phyloP scores from a whole-genome alignment of 2,329 filamentous ascomycete species.

The Sphaceloma murrayae region DNA sequence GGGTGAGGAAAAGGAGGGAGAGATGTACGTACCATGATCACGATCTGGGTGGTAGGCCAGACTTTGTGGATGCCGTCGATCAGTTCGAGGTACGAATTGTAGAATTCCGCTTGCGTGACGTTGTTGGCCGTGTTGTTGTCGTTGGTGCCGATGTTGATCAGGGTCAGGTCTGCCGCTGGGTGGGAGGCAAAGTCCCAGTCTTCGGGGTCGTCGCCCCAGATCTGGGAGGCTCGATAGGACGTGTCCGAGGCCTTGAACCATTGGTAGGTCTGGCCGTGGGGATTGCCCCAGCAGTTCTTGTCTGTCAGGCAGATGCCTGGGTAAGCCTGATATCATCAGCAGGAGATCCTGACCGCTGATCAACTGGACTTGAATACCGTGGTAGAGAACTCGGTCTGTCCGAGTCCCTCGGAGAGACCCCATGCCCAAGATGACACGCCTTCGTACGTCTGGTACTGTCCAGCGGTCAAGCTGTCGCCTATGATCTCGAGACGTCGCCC shows the following conservation, averaged over 20 bases:
- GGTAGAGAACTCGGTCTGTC: conserved; percentile 49
- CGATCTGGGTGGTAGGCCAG: conserved; percentile 36
- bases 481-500: conserved; percentile 36
- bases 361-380: conserved; percentile 52
- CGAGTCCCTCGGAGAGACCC: conserved; percentile 47
- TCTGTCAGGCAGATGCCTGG: conserved; percentile 23
- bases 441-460: conserved; percentile 51
- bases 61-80: conserved; percentile 33
- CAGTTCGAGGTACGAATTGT: conserved; percentile 34
- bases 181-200: conserved; percentile 29
- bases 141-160: conserved; percentile 42
- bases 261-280: conserved; percentile 39
- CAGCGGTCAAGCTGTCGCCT: conserved; percentile 42
- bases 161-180: conserved; percentile 33
- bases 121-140: conserved; percentile 36
- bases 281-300: conserved; percentile 32
- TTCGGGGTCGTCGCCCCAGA: conserved; percentile 34
- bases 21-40: conserved; percentile 31
- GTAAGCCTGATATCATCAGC: conserved; percentile 26
- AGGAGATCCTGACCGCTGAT: conserved; percentile 37
- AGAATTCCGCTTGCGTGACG: conserved; percentile 32
- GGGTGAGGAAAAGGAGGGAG: too few species aligned
- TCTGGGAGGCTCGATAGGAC: conserved; percentile 36
- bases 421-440: conserved; percentile 48
- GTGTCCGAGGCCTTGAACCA: conserved; percentile 51